Evolutionary conservation across 495 filamentous ascomycete species (phyloP), one percentile per base, ranked within the genome.

Genomic region (Lasiosphaeria miniovina): DNA sequence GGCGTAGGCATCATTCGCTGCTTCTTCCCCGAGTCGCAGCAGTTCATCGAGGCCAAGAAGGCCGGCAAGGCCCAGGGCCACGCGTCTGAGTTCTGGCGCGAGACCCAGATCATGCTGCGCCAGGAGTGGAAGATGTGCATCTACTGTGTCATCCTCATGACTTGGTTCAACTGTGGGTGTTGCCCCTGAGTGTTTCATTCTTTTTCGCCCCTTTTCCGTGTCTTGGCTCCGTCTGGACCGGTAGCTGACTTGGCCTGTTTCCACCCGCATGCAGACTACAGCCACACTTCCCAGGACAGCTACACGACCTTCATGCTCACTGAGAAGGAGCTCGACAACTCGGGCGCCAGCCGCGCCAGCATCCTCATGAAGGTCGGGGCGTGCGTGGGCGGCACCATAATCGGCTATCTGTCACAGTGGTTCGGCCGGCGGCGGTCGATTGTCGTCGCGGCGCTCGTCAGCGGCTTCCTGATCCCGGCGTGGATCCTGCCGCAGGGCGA

Each of bases 241-340:
- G 56, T 61, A n/a, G n/a, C 36, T 62, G 35, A 55, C 45, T 35
- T 3, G 40, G n/a, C 41, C 10, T 24, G 24, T 24, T 24, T 24
- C 1, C 24, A 24, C 24, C 24, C 24, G 24, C 24, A 24, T 24
- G 4, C 78, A 74, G 82, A 76, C 71, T 85, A 86, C 70, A 83
- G 80, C 55, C 86, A 89, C 68, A 86, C 86, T 6, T 84, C 81
- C 14, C 88, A 90, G 67, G 89, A 91, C 69, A 85, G 80, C 60
- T 92, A 91, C 70, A 90, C 87, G 3, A 91, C 89, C 6, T 90
- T 90, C 66, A 85, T 90, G 81, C 73, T 83, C 14, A 79, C 80
- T 11, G 79, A 87, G 41, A 90, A 91, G 69, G 81, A 83, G 49
- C 77, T 92, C 58, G 54, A 75, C 24, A 87, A 87, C 68, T 59